Evolutionary conservation across 805 yeast species (phyloP).

Genomic region (Monosporozyma unispora): DNA sequence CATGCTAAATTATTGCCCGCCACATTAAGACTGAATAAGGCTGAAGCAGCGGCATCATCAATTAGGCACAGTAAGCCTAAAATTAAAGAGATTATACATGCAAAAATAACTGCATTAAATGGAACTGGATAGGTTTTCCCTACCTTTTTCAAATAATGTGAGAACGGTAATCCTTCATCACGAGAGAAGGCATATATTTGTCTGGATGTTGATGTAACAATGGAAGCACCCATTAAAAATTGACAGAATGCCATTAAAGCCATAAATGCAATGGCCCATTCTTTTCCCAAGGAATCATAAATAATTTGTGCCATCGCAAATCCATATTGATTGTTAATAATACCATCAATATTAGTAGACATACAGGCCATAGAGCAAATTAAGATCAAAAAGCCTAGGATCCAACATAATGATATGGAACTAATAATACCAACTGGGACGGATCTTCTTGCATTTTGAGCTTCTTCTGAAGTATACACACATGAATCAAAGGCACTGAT

Average conservation of each 20-base stretch:
- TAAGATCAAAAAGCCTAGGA: slow-evolving; percentile 49
- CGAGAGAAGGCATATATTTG: slow-evolving; percentile 71
- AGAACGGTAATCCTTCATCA: slow-evolving; percentile 65
- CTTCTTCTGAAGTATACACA: slow-evolving; percentile 68
- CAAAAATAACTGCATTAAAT: slow-evolving; percentile 46
- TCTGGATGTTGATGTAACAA: slow-evolving; percentile 55
- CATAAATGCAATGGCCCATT: slow-evolving; percentile 62
- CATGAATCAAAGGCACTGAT: slow-evolving; percentile 67
- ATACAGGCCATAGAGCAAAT: slow-evolving; percentile 48
- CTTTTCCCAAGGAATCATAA: slow-evolving; percentile 50
- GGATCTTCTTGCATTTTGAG: slow-evolving; percentile 46
- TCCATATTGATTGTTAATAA: slow-evolving; percentile 41
- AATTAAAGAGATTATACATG: slow-evolving; percentile 30
- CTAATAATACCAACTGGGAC: slow-evolving; percentile 59
- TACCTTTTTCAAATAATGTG: slow-evolving; percentile 47
- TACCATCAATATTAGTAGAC: slow-evolving; percentile 34
- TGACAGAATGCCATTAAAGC: slow-evolving; percentile 50
- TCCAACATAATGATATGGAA: slow-evolving; percentile 48
- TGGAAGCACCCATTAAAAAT: slow-evolving; percentile 57
- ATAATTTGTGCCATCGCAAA: slow-evolving; percentile 59
- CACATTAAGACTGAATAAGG: slow-evolving; percentile 36
- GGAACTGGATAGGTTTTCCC: slow-evolving; percentile 53
- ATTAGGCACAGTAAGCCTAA: slow-evolving; percentile 35
- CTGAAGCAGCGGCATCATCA: slow-evolving; percentile 37
- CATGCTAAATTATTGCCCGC: slow-evolving; percentile 38